Evolutionary conservation across 805 yeast species (phyloP), one percentile per base, ranked within the genome.

Genomic region (Monosporozyma aquatica): DNA sequence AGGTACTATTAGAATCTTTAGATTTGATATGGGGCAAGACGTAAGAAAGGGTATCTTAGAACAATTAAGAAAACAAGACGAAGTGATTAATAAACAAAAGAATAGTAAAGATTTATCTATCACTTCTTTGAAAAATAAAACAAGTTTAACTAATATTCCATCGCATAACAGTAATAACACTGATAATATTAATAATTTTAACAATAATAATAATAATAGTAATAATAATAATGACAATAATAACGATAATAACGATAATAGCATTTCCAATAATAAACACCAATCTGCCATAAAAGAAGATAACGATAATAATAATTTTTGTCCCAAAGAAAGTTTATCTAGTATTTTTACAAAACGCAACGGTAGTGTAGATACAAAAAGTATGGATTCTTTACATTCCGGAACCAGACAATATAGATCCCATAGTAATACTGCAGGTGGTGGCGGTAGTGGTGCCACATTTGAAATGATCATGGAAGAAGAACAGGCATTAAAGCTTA

Each of bases 1-100:
- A 24, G 95, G 95, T 0, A 48, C 71, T 3, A 82, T 87, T 26
- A 62, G 92, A 37, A 82, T 87, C 0, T 84, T 82, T 58, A 69
- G 96, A 54, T 80, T 83, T 45, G 96, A 87, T 58, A 70, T 80
- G 42, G 80, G 89, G 0, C 67, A 74, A 41, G 52, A 55, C 11
- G 59, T 67, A n/a, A 54, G 79, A 45, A 66, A 66, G 37, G 46
- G 51, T 6, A 48, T 68, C 2, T 44, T 65, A 10, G 38, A 49
- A 8, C 48, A 46, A 34, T 42, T 55, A 24, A 42, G 47, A 28
- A 32, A 23, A 32, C 35, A 32, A 32, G 35, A 32, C 11, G 10
- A 18, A 6, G 13, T 13, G 2, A 18, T 5, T 29, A 29, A 29
- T 15, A 29, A 18, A 11, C 8, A 15, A 14, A 20, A 32, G 1